Evolutionary conservation across 2,329 filamentous ascomycete species (phyloP), one percentile per base, ranked within the genome.

Genomic region (Amylocarpus encephaloides): DNA sequence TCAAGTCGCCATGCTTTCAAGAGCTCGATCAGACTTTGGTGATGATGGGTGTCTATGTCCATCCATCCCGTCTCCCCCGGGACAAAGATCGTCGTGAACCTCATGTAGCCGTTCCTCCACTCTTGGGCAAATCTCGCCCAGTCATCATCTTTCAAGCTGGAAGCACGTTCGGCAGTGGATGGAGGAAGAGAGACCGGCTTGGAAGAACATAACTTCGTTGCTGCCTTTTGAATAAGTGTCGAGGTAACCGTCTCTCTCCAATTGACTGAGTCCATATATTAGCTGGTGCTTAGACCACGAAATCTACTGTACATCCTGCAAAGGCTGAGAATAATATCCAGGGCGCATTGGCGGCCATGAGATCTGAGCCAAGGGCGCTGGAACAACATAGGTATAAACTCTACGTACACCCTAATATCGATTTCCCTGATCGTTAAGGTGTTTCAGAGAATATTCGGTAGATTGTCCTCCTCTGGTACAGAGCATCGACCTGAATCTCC

Each of bases 11-110:
- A 80, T 15, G 72, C 62, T 1, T 65, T 54, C 1, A 93, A 71
- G 1, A 91, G 71, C 26, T 73, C 67, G 22, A 72, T 64, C 1
- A 93, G 74, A 42, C 82, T 78, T 22, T 80, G 75, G 50, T 76
- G 72, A 64, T 90, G 82, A 67, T 90, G 85, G 49, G 84, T 71
- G 64, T 92, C 87, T 39, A 92, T 76, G 43, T 84, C 81, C 63
- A 83, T 80, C 76, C 84, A 91, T 35, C 62, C 57, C 5, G 49
- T 57, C 36, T 70, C 68, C 45, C 71, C 66, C 0, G 74, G 71
- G 12, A 79, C 73, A 52, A 83, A 77, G 2, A 64, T 59, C 15
- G 56, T 61, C 0, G 79, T 85, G 67, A 91, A 91, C 1, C 58
- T 53, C 52, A 70, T 70, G 68, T 91, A 91, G 15, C 74, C 73